phyloP scores from a whole-genome alignment of 1,284 basidiomycete species.

The Wolfiporia cocos region DNA sequence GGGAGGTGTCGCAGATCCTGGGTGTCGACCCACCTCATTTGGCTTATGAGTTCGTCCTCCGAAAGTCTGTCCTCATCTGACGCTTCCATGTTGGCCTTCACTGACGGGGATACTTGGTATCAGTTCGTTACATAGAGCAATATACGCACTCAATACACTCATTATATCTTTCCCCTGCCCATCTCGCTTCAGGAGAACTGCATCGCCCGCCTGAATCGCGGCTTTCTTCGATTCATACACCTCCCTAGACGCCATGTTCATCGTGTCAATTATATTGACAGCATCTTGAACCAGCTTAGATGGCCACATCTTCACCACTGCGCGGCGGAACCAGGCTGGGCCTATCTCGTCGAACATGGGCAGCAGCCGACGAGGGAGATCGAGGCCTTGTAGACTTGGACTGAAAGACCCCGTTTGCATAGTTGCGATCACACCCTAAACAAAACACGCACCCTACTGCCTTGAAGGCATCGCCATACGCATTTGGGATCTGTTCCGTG shows the following conservation, averaged over 20 bases:
- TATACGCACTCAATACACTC: constrained; percentile 21
- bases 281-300: constrained; percentile 14
- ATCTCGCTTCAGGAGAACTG: constrained; percentile 16
- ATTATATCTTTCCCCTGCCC: constrained; percentile 24
- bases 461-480: constrained; percentile 12
- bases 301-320: constrained; percentile 28
- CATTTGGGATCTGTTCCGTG: constrained; percentile 14
- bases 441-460: neutral
- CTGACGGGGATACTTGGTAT: neutral
- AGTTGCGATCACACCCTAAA: too few relatives aligned
- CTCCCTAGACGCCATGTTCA: constrained; percentile 9
- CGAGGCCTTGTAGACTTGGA: too few relatives aligned
- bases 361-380: too few relatives aligned
- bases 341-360: constrained; percentile 15
- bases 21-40: constrained; percentile 11
- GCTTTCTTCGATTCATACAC: constrained; percentile 18
- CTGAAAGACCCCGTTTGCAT: too few relatives aligned
- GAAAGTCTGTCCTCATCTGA: constrained; percentile 17
- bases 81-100: constrained; percentile 13
- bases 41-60: constrained; percentile 19
- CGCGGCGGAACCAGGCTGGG: too few relatives aligned
- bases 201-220: constrained; percentile 20
- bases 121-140: neutral
- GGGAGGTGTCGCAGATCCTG: neutral
- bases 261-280: constrained; percentile 22